Base-by-base conservation (phyloP, 164 flowering plant genomes). In the Sedum album region DNA sequence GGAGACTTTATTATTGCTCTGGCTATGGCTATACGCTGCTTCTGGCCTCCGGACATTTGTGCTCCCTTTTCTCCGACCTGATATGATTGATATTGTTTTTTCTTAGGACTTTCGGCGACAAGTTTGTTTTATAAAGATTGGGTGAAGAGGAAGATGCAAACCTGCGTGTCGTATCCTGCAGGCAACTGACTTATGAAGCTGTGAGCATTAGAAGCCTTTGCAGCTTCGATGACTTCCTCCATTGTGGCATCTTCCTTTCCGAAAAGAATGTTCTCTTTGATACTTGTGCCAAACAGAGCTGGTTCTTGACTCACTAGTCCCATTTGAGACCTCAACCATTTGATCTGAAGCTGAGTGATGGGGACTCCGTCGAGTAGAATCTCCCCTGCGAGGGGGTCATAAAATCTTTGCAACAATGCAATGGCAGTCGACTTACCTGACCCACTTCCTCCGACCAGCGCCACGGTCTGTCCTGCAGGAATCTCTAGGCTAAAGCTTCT, bases 231-330 rank as follows among this genome's bases (percentile, higher is more conserved):
- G 23, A 93, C 83, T 60, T 85, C 88, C 17, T 87, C 89, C 72
- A 81, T 73, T 0, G 77, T 70, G 2, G 89, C 96, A 60, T 89
- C 89, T 65, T 92, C 96, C 60, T 86, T 90, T 6, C 96, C 98
- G 53, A 90, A 92, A 8, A 90, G 81, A 71, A 90, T 88, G 69
- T 92, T 92, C 67, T 92, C 95, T 67, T 81, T 86, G 39, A 92
- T 87, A 13, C 79, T 72, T 11, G 96, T 90, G 0, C 93, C 98
- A 36, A 92, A 88, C 0, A 92, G 81, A 3, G 90, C 89, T 4
- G 97, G 97, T 70, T 92, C 97, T 66, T 92, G 97, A 72, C 97
- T 90, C 70, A 92, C 97, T 67, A 92, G 42, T 0, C 98, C 98
- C 98, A 93, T 87, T 66, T 88, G 93, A 1, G 93, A 85, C 66